A percentile compares a stretch with the other conserved stretches of the same genome.
Conservation (phyloP, 441 rosid genomes). For the Populus hybrid region DNA sequence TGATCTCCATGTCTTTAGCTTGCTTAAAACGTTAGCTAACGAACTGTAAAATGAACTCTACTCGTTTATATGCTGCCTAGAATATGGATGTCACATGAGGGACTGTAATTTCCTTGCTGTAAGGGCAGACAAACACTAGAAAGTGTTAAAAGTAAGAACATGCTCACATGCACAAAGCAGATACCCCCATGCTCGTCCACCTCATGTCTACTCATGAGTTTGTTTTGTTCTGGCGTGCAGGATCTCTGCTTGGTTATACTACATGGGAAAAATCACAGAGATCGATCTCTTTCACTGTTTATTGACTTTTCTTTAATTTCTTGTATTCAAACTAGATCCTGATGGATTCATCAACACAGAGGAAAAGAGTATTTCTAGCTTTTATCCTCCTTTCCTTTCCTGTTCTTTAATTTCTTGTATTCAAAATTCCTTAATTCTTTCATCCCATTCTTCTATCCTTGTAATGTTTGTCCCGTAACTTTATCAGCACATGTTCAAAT, state of each 20-base stretch:
- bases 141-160: background rate
- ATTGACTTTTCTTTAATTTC: background rate
- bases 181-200: background rate
- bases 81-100: background rate
- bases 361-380: no score
- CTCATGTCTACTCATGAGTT: background rate
- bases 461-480: no score
- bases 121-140: background rate
- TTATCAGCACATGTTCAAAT: no score
- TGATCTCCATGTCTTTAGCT: conserved; percentile 26
- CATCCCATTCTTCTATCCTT: no score
- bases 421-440: background rate
- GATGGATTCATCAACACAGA: no score
- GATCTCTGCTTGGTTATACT: background rate
- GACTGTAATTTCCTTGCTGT: background rate
- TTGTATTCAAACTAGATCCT: no score
- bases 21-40: background rate
- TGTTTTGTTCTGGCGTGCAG: background rate
- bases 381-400: no score
- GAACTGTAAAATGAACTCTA: no score
- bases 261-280: background rate
- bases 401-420: background rate
- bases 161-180: background rate
- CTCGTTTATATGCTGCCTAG: background rate
- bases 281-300: background rate